Conservation (phyloP, 2,329 filamentous ascomycete species). For the Sporothrix sp. region DNA sequence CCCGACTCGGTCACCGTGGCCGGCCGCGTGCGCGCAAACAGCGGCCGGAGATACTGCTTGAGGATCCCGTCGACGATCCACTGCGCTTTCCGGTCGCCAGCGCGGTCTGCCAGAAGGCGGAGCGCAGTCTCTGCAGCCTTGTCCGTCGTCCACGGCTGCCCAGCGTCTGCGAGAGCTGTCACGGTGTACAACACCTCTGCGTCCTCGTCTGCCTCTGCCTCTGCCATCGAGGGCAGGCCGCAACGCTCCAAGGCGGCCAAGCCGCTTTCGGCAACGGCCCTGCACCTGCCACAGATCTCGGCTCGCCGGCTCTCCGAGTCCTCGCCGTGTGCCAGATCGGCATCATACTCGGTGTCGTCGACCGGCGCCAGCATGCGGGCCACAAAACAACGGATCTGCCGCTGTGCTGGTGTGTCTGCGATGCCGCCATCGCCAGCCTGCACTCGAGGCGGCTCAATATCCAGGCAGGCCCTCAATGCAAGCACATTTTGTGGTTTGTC, state of each 20-base stretch:
- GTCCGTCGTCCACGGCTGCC: constrained; percentile 23
- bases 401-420: neutral
- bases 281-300: constrained; percentile 9
- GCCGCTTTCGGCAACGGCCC: constrained; percentile 13
- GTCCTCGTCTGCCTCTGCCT: constrained; percentile 2
- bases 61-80: constrained; percentile 51
- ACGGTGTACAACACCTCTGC: constrained; percentile 25
- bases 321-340: neutral
- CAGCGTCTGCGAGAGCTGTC: constrained; percentile 25
- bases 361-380: constrained; percentile 12
- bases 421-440: neutral
- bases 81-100: constrained; percentile 8
- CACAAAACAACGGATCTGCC: constrained; percentile 11
- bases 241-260: constrained; percentile 14
- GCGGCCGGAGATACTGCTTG: constrained; percentile 51
- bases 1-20: constrained; percentile 46
- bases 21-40: constrained; percentile 52
- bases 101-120: constrained; percentile 22
- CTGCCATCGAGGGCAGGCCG: neutral
- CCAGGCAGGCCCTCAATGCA: constrained; percentile 9
- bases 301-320: constrained; percentile 1
- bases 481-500: constrained; percentile 7
- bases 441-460: constrained; percentile 1
- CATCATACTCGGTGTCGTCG: neutral
- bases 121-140: constrained; percentile 24